phyloP scores from a whole-genome alignment of 1,284 basidiomycete genomes.

The Xerocomus nothofagi region DNA sequence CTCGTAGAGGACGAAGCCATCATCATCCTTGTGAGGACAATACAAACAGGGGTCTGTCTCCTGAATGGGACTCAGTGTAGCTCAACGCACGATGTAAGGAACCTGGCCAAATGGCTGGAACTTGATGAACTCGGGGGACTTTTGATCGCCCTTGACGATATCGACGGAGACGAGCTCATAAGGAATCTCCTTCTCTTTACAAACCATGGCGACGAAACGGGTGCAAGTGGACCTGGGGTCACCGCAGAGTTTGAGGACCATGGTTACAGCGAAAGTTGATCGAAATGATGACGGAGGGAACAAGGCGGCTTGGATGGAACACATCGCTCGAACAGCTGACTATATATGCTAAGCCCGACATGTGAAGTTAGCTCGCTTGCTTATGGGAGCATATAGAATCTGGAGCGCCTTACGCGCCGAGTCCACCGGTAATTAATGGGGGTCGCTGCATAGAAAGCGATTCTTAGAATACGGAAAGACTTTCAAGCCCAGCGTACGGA shows the following conservation, averaged over 20 bases:
- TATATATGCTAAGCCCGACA: slow-evolving; percentile 12
- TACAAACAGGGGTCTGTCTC: background rate
- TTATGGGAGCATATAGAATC: no score
- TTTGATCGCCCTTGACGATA: slow-evolving; percentile 47
- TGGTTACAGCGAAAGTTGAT: slow-evolving; percentile 19
- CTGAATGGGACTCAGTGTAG: no score
- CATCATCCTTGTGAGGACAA: slow-evolving; percentile 37
- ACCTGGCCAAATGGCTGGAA: slow-evolving; percentile 68
- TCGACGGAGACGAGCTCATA: slow-evolving; percentile 50
- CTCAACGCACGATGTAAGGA: slow-evolving; percentile 53
- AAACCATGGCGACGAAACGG: slow-evolving; percentile 44
- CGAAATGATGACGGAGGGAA: background rate
- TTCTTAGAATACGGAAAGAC: no score
- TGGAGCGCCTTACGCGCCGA: no score
- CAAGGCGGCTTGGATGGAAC: background rate
- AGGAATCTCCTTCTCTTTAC: slow-evolving; percentile 52
- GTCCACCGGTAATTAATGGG: no score
- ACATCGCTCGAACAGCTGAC: background rate
- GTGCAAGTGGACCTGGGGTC: slow-evolving; percentile 43
- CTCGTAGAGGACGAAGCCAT: slow-evolving; percentile 49
- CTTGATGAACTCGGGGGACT: slow-evolving; percentile 41
- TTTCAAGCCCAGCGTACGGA: no score
- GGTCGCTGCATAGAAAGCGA: no score
- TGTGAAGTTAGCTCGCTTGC: no score
- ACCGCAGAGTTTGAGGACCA: slow-evolving; percentile 56